Base-by-base conservation (phyloP, 1,139 yeast species). In the Protomyces gravidus region DNA sequence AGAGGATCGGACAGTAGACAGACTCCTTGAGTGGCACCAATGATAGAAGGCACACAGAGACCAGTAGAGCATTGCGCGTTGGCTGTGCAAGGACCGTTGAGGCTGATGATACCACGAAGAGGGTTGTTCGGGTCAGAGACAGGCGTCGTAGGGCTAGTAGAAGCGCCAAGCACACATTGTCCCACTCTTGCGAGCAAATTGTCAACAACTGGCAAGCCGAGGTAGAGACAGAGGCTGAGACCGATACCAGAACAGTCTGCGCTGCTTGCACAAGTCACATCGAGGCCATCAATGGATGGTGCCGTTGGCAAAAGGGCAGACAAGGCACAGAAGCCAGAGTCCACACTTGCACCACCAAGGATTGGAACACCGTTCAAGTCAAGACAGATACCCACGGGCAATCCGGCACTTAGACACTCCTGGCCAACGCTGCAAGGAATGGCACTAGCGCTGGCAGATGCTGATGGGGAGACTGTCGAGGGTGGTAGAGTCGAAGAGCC, bases 221-320 rank as follows among this genome's bases (percentile, higher is more conserved):
- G 11, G 11, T 15, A n/a, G 25, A 36, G 30, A 50, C 55, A 50
- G 21, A 50, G 32, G n/a, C 46, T 27, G 7, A 50, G 55, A 1
- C 55, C 55, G 3, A 50, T 26, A 6, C 23, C 46, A 4, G 55
- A 23, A 23, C 55, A 50, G 15, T 50, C 32, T 21, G 25, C 13
- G 50, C 11, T 27, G 28, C 30, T 26, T 25, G 11, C 15, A 21
- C 50, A 46, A 28, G 40, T 19, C n/a, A 23, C 11, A 42, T 48
- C 13, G 39, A 48, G 21, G 25, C 40, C n/a, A 11, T 17, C n/a
- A 15, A 46, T 36, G 11, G 42, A 4, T 15, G 51, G 13, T n/a
- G 27, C 26, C 5, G 42, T 1, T 2, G 55, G 55, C n/a, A 28
- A 32, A 26, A 47, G 26, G 5, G 50, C 50, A 2, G 36, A n/a